These are phyloP conservation scores for Pueraria montana DNA, from an alignment of 306 rosid genomes.

Conservation along the genomic window DNA sequence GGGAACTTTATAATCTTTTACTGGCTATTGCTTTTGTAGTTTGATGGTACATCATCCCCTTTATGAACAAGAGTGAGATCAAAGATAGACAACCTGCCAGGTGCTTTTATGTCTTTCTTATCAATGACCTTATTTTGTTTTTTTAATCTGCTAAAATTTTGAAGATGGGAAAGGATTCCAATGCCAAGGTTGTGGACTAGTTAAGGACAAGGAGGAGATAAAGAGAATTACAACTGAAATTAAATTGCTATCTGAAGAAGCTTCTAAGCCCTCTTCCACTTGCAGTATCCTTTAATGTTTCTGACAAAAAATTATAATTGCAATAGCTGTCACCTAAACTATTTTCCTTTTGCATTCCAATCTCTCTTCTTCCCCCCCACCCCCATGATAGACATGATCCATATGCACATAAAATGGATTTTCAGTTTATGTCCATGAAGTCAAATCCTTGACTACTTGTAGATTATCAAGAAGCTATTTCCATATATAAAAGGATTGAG, in stretches of 20 bases:
- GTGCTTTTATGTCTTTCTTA: slow-evolving; percentile 40
- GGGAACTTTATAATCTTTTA: slow-evolving; percentile 31
- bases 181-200: slow-evolving; percentile 82
- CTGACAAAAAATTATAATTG: slow-evolving; percentile 36
- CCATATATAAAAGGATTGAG: slow-evolving; percentile 64
- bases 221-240: slow-evolving; percentile 67
- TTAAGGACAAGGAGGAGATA: slow-evolving; percentile 77
- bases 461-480: slow-evolving; percentile 71
- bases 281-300: slow-evolving; percentile 75
- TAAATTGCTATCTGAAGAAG: slow-evolving; percentile 70
- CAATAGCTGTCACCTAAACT: slow-evolving; percentile 30
- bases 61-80: slow-evolving; percentile 38
- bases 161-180: slow-evolving; percentile 76
- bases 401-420: slow-evolving; percentile 21
- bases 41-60: slow-evolving; percentile 30
- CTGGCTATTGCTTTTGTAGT: slow-evolving; percentile 32
- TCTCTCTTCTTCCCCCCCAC: slow-evolving; percentile 17
- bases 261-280: slow-evolving; percentile 50
- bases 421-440: slow-evolving; percentile 39
- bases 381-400: slow-evolving; percentile 11
- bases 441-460: slow-evolving; percentile 66
- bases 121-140: slow-evolving; percentile 11
- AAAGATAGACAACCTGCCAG: slow-evolving; percentile 24
- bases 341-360: slow-evolving; percentile 31
- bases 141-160: slow-evolving; percentile 30